A percentile compares a stretch with the other conserved stretches of the same genome.
Evolutionary conservation across 805 yeast genomes (phyloP).

Genomic region (Saccharomycopsis fodiens): DNA sequence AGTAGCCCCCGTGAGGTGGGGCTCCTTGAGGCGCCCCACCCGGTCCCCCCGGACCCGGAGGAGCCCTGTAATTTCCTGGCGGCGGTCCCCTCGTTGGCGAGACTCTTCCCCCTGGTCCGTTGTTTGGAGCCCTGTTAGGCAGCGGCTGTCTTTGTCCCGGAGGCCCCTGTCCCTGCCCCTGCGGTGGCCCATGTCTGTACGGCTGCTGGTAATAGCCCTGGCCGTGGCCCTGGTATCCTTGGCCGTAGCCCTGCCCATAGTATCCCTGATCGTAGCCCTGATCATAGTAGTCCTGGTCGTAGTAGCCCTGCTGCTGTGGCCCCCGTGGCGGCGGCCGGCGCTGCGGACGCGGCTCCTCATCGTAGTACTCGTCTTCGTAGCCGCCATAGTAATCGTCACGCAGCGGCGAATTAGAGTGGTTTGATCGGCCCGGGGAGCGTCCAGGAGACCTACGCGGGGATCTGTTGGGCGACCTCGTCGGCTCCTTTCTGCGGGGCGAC

Average conservation of each 20-base stretch:
- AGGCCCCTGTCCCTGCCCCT: constrained; percentile 20
- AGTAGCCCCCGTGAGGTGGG: constrained; percentile 6
- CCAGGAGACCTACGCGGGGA: neutral
- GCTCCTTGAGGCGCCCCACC: neutral
- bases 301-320: constrained; percentile 1
- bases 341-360: constrained; percentile 25
- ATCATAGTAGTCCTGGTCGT: neutral
- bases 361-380: constrained; percentile 2
- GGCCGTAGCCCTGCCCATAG: constrained; percentile 12
- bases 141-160: constrained; percentile 24
- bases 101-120: too few species aligned
- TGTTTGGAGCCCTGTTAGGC: too few species aligned
- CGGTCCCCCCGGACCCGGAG: too few species aligned
- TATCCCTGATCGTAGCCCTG: constrained; percentile 4
- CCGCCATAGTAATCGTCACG: constrained; percentile 8
- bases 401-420: neutral
- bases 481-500: constrained; percentile 8
- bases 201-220: constrained; percentile 12
- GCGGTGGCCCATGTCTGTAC: neutral
- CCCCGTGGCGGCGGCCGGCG: constrained; percentile 17
- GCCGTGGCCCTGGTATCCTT: constrained; percentile 2
- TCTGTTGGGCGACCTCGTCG: constrained; percentile 1
- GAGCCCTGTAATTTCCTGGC: constrained; percentile 7
- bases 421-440: neutral
- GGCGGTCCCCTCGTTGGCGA: constrained; percentile 17